Conservation (phyloP, 371 early-diverging fungal species). For the Syncephalastrum sp. region DNA sequence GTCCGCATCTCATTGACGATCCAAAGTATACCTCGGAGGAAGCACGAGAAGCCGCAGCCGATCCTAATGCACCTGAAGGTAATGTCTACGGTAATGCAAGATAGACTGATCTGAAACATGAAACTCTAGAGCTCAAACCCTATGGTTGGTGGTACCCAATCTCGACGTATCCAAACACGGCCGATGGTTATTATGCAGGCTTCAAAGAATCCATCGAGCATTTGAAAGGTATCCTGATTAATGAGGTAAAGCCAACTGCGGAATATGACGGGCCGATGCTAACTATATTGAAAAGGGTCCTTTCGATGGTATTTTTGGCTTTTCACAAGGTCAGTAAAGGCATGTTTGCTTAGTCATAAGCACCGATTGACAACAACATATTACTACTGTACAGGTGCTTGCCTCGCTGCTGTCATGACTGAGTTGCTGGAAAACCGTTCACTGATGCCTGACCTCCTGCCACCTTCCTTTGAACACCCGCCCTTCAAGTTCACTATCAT, state of each 20-base stretch:
- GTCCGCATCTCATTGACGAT: conserved; percentile 60
- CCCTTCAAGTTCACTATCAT: conserved; percentile 63
- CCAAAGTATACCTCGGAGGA: conserved; percentile 54
- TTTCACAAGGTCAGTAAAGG: conserved; percentile 54
- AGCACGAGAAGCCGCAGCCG: conserved; percentile 47
- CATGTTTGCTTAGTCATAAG: not conserved
- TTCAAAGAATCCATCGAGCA: conserved; percentile 57
- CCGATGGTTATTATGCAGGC: conserved; percentile 47
- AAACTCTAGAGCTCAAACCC: conserved; percentile 40
- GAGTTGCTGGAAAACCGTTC: conserved; percentile 41
- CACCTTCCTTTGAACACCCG: conserved; percentile 34
- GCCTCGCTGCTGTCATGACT: conserved; percentile 63
- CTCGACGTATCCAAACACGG: conserved; percentile 14
- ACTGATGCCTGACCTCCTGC: conserved; percentile 13
- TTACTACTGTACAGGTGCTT: conserved; percentile 35
- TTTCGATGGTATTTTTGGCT: conserved; percentile 76
- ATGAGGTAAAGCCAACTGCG: conserved; percentile 31
- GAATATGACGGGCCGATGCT: not conserved
- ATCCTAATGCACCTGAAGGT: conserved; percentile 53
- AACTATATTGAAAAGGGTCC: conserved; percentile 45
- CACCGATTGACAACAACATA: not conserved
- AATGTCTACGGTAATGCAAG: not conserved
- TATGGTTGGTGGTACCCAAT: conserved; percentile 65
- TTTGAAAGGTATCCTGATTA: conserved; percentile 49
- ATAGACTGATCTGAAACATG: too few species aligned